A percentile compares a stretch with the other conserved stretches of the same genome.
phyloP scores from a whole-genome alignment of 352 stramenopile species.

The Phytophthora sansomeana region DNA sequence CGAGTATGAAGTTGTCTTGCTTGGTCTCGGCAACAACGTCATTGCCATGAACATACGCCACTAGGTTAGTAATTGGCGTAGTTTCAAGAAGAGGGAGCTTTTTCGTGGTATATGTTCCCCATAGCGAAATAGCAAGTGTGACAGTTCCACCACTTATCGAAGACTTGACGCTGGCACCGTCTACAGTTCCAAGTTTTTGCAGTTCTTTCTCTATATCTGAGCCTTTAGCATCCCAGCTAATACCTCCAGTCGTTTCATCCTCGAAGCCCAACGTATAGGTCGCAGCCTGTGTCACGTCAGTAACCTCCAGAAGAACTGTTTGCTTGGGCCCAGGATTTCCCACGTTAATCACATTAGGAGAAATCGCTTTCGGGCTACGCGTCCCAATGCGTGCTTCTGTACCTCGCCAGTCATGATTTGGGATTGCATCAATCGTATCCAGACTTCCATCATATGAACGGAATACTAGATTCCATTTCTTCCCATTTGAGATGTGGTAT shows the following conservation, averaged over 20 bases:
- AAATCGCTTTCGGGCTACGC: constrained; percentile 42
- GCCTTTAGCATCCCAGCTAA: constrained; percentile 50
- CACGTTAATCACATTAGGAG: constrained; percentile 50
- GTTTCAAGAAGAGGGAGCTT: constrained; percentile 56
- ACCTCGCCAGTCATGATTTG: constrained; percentile 66
- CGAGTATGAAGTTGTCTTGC: constrained; percentile 60
- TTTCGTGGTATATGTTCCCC: constrained; percentile 72
- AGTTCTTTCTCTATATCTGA: constrained; percentile 15
- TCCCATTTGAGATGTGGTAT: constrained; percentile 52
- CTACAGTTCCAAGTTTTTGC: constrained; percentile 53
- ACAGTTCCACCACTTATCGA: constrained; percentile 57
- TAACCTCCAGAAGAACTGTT: constrained; percentile 64
- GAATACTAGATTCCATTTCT: constrained; percentile 73
- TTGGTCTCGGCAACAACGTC: constrained; percentile 59
- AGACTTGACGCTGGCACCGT: constrained; percentile 62
- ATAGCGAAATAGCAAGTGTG: constrained; percentile 88
- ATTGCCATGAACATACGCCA: constrained; percentile 57
- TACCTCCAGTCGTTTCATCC: constrained; percentile 42
- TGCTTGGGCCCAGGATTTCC: constrained; percentile 65
- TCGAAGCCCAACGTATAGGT: constrained; percentile 66
- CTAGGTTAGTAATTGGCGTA: constrained; percentile 37
- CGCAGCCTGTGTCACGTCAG: constrained; percentile 19
- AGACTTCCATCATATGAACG: constrained; percentile 68
- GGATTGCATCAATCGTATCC: constrained; percentile 64
- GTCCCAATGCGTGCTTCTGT: constrained; percentile 61